phyloP scores from a whole-genome alignment of 208 protist genomes.

The Acanthamoeba divionensis region DNA sequence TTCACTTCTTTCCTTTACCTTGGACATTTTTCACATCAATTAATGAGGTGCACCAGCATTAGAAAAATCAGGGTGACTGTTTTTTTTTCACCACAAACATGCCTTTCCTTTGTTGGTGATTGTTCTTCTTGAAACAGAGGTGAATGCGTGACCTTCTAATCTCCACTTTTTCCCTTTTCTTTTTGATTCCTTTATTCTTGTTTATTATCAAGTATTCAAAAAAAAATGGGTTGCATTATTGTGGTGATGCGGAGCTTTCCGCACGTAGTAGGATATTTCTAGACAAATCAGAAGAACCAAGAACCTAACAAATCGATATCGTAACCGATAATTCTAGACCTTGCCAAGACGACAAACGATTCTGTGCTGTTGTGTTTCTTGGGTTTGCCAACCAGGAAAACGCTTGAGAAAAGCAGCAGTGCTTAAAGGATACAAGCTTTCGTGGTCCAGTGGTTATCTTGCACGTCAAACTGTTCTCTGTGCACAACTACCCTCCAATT shows the following conservation, averaged over 20 bases:
- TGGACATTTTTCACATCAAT: no score
- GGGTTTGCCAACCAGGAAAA: not conserved
- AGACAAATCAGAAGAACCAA: not conserved
- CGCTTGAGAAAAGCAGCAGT: not conserved
- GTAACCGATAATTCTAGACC: not conserved
- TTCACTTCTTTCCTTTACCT: no score
- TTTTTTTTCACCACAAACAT: no score
- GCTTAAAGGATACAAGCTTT: not conserved
- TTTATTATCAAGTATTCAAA: not conserved
- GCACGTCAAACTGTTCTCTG: not conserved
- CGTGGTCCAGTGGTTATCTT: not conserved
- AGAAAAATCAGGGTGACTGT: no score
- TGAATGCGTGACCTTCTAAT: no score
- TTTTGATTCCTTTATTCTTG: not conserved
- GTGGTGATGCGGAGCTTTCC: not conserved
- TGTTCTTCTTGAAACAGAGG: no score
- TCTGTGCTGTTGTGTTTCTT: not conserved
- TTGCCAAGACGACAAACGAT: no score
- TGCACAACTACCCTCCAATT: not conserved
- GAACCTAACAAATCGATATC: not conserved
- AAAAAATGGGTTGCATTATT: no score
- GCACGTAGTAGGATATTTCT: not conserved
- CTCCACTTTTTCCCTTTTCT: not conserved
- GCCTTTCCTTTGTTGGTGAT: no score
- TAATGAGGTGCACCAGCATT: no score